Conservation (phyloP, 2,329 filamentous ascomycete genomes). For the Penicillium sp. region DNA sequence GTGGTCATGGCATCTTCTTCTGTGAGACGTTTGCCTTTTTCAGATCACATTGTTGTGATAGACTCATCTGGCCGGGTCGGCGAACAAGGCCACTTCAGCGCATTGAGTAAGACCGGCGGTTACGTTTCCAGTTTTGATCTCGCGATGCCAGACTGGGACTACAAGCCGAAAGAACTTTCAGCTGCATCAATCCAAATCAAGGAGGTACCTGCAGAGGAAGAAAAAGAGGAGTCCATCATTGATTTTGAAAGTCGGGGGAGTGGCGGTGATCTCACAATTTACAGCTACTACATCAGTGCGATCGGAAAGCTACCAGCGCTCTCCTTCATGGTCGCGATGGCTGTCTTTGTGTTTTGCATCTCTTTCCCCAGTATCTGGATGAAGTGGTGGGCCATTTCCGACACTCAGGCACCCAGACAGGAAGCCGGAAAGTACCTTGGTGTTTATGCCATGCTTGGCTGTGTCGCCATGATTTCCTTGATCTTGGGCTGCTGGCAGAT, state of each 20-base stretch:
- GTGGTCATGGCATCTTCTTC: slow-evolving; percentile 38
- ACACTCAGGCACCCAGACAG: slow-evolving; percentile 30
- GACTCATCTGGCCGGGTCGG: slow-evolving; percentile 32
- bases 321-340: slow-evolving; percentile 35
- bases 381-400: slow-evolving; percentile 38
- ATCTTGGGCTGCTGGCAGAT: slow-evolving; percentile 41
- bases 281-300: slow-evolving; percentile 35
- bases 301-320: slow-evolving; percentile 33
- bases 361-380: slow-evolving; percentile 41
- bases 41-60: slow-evolving; percentile 40
- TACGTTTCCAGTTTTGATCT: slow-evolving; percentile 39
- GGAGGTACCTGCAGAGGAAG: slow-evolving; percentile 14
- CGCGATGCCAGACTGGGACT: slow-evolving; percentile 28
- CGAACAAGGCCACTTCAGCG: slow-evolving; percentile 39
- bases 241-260: slow-evolving; percentile 26
- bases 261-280: slow-evolving; percentile 41
- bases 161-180: slow-evolving; percentile 18
- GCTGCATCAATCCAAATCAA: slow-evolving; percentile 16
- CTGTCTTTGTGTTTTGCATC: slow-evolving; percentile 36
- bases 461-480: slow-evolving; percentile 32
- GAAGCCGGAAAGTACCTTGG: slow-evolving; percentile 34
- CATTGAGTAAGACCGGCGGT: slow-evolving; percentile 32
- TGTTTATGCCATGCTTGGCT: slow-evolving; percentile 37
- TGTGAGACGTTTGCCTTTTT: slow-evolving; percentile 37
- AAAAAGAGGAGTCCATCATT: slow-evolving; percentile 16